A percentile compares a stretch with the other conserved stretches of the same genome.
phyloP scores from a whole-genome alignment of 139 green algal species.

The Volvox africanus region DNA sequence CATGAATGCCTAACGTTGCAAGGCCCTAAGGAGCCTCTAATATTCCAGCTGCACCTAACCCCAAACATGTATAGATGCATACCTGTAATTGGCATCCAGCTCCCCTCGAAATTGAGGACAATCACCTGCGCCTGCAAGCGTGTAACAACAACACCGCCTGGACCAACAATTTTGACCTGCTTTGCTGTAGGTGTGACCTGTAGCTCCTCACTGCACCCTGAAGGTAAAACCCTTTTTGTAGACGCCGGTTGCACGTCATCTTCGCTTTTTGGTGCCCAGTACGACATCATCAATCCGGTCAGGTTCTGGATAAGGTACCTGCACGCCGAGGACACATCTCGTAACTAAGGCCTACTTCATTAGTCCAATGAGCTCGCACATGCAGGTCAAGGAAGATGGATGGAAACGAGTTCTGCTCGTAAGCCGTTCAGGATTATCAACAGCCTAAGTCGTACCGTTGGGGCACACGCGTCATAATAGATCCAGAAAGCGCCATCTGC shows the following conservation, averaged over 20 bases:
- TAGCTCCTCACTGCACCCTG: slow-evolving; percentile 56
- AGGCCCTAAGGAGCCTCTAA: no score
- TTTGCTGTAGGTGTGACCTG: slow-evolving; percentile 49
- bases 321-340: not conserved
- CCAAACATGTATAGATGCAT: not conserved
- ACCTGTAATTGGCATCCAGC: slow-evolving; percentile 86
- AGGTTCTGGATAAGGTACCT: slow-evolving; percentile 90
- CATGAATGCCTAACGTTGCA: no score
- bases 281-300: slow-evolving; percentile 80
- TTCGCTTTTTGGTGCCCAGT: slow-evolving; percentile 68
- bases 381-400: no score
- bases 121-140: slow-evolving; percentile 72
- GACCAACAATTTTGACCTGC: slow-evolving; percentile 51
- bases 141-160: slow-evolving; percentile 62
- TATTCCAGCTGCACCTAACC: no score
- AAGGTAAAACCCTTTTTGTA: slow-evolving; percentile 51
- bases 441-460: slow-evolving; percentile 63
- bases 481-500: slow-evolving; percentile 71
- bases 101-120: slow-evolving; percentile 87
- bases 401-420: no score
- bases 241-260: not conserved
- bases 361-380: no score
- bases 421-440: no score
- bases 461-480: slow-evolving; percentile 73
- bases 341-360: no score